Base-by-base conservation (phyloP, 2,329 filamentous ascomycete genomes). In the Tolypocladium inflatum region DNA sequence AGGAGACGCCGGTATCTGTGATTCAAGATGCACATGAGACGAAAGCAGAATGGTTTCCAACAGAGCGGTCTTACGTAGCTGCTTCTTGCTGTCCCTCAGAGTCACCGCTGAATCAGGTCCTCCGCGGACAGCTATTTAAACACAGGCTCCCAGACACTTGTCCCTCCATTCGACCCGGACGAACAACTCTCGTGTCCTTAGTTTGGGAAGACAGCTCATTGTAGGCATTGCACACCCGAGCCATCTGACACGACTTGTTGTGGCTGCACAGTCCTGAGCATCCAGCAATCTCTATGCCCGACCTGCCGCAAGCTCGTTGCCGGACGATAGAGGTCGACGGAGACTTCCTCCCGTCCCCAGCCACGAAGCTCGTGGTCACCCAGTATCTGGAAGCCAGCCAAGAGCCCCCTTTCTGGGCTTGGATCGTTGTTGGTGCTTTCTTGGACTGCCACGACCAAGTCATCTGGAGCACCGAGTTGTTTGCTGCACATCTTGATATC, bases 401-500 rank as follows among this genome's bases (percentile, higher is more conserved):
- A 2, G 65, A 69, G 30, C 64, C 67, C 3, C 68, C 66, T 0
- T 71, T 64, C 59, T 80, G 76, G 75, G 77, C 74, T 19, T 79
- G 73, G 72, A 70, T 81, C 53, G 69, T 79, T 26, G 69, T 78
- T 17, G 78, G 72, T 0, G 73, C 73, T 1, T 81, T 80, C 56
- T 79, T 77, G 66, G 76, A 81, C 68, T 57, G 61, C 1, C 57
- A 72, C 11, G 71, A 73, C 48, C 67, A 66, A 39, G 65, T 72
- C 4, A 59, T 81, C 43, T 81, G 78, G 77, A 78, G 77, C 52
- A 76, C 71, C 0, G 73, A 80, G 65, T 57, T 79, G 23, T 75
- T 80, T 35, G 58, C 74, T 30, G 70, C 68, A 9, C 68, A 67
- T 7, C 50, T 70, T 17, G 64, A 68, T 35, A 58, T 63, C 19